Conservation (phyloP, 2,329 filamentous ascomycete species). For the Lachnum nothofagi region DNA sequence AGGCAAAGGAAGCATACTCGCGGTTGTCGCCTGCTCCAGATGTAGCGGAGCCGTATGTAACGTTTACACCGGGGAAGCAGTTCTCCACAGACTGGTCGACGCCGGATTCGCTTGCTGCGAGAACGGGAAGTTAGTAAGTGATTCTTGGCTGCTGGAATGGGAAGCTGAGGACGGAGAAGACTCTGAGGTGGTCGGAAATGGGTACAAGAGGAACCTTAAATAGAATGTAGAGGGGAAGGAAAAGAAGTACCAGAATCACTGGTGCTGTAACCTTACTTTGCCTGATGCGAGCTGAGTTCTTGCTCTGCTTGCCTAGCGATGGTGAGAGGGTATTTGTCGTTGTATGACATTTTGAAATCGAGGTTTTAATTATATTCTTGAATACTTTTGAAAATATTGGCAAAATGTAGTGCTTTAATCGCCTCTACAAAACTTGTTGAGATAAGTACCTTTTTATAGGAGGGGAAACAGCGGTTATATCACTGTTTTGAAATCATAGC, state of each 20-base stretch:
- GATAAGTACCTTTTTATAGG: neutral
- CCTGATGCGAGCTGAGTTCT: conserved; percentile 41
- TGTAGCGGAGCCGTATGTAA: conserved; percentile 40
- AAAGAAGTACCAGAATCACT: conserved; percentile 36
- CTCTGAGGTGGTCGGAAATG: too few relatives aligned
- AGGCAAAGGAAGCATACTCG: conserved; percentile 24
- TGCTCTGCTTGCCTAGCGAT: conserved; percentile 44
- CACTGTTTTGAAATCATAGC: neutral
- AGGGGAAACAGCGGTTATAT: neutral
- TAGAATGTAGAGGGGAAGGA: neutral
- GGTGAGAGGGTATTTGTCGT: conserved; percentile 37
- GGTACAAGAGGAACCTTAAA: too few relatives aligned
- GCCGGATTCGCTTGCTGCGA: conserved; percentile 41
- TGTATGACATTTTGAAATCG: conserved; percentile 37
- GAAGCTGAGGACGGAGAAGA: neutral
- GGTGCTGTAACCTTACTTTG: conserved; percentile 34
- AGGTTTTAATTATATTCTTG: conserved; percentile 11
- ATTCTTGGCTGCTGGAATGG: neutral
- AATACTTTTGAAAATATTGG: neutral
- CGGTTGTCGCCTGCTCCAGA: conserved; percentile 43
- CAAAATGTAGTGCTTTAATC: neutral
- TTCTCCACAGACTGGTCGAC: conserved; percentile 38
- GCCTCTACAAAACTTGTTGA: too few relatives aligned
- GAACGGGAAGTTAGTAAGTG: neutral
- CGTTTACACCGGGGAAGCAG: conserved; percentile 42